phyloP scores from a whole-genome alignment of 2,329 filamentous ascomycete species.

The Aspergillus quadrilineatus region DNA sequence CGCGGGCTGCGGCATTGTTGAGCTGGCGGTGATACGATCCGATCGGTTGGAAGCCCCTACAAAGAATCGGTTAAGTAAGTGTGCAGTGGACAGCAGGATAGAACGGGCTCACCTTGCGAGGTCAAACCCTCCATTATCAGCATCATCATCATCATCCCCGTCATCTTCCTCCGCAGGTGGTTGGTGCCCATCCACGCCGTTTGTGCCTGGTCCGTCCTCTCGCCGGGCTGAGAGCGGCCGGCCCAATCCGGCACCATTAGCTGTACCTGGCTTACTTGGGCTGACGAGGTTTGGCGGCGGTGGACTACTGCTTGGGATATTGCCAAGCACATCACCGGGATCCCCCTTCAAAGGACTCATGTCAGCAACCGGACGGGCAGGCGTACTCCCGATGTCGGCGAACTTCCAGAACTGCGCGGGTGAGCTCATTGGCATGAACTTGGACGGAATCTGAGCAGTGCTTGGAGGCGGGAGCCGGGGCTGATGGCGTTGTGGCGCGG shows the following conservation, averaged over 20 bases:
- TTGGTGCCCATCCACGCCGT: constrained; percentile 15
- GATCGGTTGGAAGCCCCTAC: constrained; percentile 51
- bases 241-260: constrained; percentile 31
- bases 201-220: constrained; percentile 22
- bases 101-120: constrained; percentile 43
- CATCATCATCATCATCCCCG: constrained; percentile 40
- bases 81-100: neutral
- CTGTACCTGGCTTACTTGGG: constrained; percentile 45
- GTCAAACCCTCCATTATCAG: constrained; percentile 45
- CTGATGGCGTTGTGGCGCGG: constrained; percentile 50
- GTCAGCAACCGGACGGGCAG: constrained; percentile 43
- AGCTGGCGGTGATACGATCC: constrained; percentile 47
- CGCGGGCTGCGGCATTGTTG: constrained; percentile 39
- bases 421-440: constrained; percentile 53
- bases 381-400: constrained; percentile 47
- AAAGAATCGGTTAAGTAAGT: constrained; percentile 2
- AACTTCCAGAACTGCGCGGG: constrained; percentile 54
- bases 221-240: constrained; percentile 33
- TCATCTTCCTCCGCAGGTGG: constrained; percentile 25
- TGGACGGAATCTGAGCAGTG: constrained; percentile 50
- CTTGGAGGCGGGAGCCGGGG: constrained; percentile 50
- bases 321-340: constrained; percentile 34
- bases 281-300: constrained; percentile 47
- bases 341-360: constrained; percentile 50
- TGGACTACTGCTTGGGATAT: constrained; percentile 49